phyloP scores from a whole-genome alignment of 2,329 filamentous ascomycete genomes.

The Macrophomina pseudophaseolina region DNA sequence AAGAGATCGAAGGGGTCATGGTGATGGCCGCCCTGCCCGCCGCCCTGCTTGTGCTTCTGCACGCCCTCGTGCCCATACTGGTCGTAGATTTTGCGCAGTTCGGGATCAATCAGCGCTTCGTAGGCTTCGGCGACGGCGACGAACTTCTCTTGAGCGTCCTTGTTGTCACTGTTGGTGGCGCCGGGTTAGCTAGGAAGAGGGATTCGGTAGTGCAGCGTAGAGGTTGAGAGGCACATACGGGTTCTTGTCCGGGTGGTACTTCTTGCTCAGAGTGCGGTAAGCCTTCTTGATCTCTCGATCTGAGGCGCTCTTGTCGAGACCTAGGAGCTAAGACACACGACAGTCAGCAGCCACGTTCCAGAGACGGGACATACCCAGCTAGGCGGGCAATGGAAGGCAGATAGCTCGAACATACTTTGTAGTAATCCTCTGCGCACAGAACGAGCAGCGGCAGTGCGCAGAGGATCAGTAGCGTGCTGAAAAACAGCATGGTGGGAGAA shows the following conservation, averaged over 20 bases:
- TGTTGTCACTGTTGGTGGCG: conserved; percentile 65
- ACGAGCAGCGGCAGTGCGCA: conserved; percentile 51
- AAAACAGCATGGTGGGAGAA: conserved; percentile 23
- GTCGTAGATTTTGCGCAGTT: conserved; percentile 89
- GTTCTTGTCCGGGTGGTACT: conserved; percentile 97
- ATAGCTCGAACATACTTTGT: conserved; percentile 63
- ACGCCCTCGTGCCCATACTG: conserved; percentile 91
- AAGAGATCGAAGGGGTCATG: conserved; percentile 97
- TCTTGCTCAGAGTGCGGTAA: conserved; percentile 90
- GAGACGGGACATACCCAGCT: background rate
- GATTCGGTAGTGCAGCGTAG: background rate
- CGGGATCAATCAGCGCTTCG: conserved; percentile 81
- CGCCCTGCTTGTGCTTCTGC: conserved; percentile 77
- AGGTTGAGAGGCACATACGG: conserved; percentile 64
- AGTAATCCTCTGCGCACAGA: conserved; percentile 70
- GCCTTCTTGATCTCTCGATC: conserved; percentile 92
- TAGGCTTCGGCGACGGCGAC: conserved; percentile 95
- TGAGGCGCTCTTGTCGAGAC: conserved; percentile 76
- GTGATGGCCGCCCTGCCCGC: conserved; percentile 59
- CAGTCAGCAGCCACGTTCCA: conserved; percentile 19
- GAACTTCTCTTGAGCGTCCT: conserved; percentile 85
- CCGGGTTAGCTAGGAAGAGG: background rate
- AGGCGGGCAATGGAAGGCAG: background rate
- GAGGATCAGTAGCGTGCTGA: conserved; percentile 40
- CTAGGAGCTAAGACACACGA: conserved; percentile 70